Evolutionary conservation across 2,329 filamentous ascomycete genomes (phyloP).

Genomic region (Arachnomyces sp.): DNA sequence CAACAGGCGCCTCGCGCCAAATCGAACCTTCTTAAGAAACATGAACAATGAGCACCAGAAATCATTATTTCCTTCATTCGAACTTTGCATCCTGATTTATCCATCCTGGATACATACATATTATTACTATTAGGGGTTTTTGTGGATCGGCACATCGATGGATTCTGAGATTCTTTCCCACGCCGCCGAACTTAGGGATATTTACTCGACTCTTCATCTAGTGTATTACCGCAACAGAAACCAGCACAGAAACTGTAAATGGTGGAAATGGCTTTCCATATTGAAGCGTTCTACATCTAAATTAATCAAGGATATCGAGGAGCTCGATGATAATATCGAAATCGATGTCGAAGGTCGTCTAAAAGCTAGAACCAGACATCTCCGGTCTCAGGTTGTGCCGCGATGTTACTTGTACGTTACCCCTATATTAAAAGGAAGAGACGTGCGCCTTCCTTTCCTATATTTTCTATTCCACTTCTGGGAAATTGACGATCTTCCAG

Average conservation of each 20-base stretch:
- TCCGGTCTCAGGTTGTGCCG: slow-evolving; percentile 30
- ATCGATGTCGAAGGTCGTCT: slow-evolving; percentile 22
- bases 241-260: slow-evolving; percentile 73
- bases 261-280: slow-evolving; percentile 69
- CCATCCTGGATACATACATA: too few species aligned
- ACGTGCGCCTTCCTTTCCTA: not conserved
- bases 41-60: too few species aligned
- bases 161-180: slow-evolving; percentile 6
- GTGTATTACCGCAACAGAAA: slow-evolving; percentile 82
- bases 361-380: slow-evolving; percentile 16
- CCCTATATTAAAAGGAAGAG: not conserved
- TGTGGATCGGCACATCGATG: too few species aligned
- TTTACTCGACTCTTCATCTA: slow-evolving; percentile 51
- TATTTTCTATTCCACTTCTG: slow-evolving; percentile 6
- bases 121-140: too few species aligned
- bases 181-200: slow-evolving; percentile 19
- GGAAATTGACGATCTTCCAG: slow-evolving; percentile 16
- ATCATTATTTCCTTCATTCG: too few species aligned
- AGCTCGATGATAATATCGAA: slow-evolving; percentile 36
- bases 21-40: too few species aligned
- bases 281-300: slow-evolving; percentile 60
- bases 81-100: too few species aligned
- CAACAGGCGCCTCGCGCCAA: too few species aligned
- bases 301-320: slow-evolving; percentile 42
- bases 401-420: slow-evolving; percentile 34